These are phyloP conservation scores for Radiomyces spectabilis DNA, from an alignment of 192 early-diverging fungal species.

Conservation along the genomic window DNA sequence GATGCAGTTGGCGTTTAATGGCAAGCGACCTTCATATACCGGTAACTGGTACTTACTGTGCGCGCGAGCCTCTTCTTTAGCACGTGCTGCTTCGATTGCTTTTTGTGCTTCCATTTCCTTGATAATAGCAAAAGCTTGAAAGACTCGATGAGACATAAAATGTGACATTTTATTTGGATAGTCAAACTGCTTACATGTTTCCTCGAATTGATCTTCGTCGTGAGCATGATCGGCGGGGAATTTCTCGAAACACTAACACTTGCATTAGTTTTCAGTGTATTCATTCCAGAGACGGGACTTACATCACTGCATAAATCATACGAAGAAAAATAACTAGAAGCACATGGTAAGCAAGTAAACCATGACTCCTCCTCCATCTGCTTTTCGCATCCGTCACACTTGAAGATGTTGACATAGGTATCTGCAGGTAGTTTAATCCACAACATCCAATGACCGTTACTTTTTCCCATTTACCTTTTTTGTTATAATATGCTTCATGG, in stretches of 20 bases:
- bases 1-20: no score
- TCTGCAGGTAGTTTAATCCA: no score
- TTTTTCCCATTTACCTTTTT: constrained; percentile 48
- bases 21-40: no score
- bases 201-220: constrained; percentile 42
- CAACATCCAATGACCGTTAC: no score
- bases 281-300: constrained; percentile 3
- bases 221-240: constrained; percentile 42
- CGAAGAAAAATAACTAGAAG: constrained; percentile 54
- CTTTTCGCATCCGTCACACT: constrained; percentile 61
- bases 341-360: constrained; percentile 58
- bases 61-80: constrained; percentile 26
- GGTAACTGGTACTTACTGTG: constrained; percentile 20
- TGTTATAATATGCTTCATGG: constrained; percentile 52
- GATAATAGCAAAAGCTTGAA: constrained; percentile 30
- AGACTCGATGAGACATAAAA: neutral
- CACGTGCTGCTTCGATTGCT: constrained; percentile 25
- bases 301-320: constrained; percentile 64
- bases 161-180: neutral
- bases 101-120: constrained; percentile 37
- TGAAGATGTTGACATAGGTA: constrained; percentile 58
- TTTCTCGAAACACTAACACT: constrained; percentile 40
- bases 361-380: constrained; percentile 50
- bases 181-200: constrained; percentile 46
- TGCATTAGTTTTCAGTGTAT: no score